phyloP scores from a whole-genome alignment of 805 yeast genomes.

The Ogataea trehalophila region DNA sequence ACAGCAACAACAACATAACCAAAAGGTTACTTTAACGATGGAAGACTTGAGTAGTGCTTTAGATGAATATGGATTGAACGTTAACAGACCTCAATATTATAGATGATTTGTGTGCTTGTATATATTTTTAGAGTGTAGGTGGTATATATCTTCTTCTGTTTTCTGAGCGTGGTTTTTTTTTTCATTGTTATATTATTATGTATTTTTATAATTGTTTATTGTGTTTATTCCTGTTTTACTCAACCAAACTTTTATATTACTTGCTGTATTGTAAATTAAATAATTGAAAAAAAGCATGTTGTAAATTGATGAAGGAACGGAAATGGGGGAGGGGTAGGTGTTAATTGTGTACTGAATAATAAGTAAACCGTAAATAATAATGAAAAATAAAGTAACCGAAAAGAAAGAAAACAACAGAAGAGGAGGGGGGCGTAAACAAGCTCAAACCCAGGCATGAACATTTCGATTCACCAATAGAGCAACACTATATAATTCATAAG shows the following conservation, averaged over 20 bases:
- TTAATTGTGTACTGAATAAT: not conserved
- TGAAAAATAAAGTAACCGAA: not conserved
- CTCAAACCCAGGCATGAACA: no score
- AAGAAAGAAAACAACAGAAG: not conserved
- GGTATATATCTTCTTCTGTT: not conserved
- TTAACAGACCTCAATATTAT: constrained; percentile 90
- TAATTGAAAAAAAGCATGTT: no score
- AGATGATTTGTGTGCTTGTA: constrained; percentile 38
- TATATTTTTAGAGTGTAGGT: not conserved
- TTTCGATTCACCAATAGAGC: no score
- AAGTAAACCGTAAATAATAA: not conserved
- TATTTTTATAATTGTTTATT: no score
- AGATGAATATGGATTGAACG: constrained; percentile 77
- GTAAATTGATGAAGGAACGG: no score
- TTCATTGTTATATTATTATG: not conserved
- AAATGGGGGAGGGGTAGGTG: no score
- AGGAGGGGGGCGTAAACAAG: not conserved
- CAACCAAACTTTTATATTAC: no score
- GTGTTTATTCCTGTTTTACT: no score
- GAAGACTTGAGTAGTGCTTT: constrained; percentile 91
- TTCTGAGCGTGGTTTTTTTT: constrained; percentile 6
- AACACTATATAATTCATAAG: not conserved
- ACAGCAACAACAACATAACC: constrained; percentile 21
- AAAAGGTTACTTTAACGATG: constrained; percentile 81
- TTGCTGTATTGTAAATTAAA: no score